These are phyloP conservation scores for Pseudogymnoascus sp. DNA, from an alignment of 2,329 filamentous ascomycete genomes.

Conservation along the genomic window DNA sequence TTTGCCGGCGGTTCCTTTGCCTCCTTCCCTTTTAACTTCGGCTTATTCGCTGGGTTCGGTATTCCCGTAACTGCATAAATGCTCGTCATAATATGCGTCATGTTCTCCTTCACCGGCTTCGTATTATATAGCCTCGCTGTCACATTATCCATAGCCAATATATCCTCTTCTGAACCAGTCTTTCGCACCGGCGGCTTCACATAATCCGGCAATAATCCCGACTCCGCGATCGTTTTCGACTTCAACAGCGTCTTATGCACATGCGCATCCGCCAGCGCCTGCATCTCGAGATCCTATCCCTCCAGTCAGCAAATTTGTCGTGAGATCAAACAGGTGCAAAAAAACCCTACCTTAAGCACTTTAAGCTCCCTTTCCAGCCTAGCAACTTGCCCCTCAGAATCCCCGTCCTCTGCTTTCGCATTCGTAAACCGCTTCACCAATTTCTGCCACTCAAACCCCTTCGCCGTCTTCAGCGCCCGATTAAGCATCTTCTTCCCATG, in stretches of 20 bases:
- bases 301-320: not conserved
- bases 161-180: constrained; percentile 25
- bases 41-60: constrained; percentile 20
- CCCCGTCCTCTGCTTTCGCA: constrained; percentile 42
- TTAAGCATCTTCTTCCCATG: constrained; percentile 55
- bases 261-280: constrained; percentile 40
- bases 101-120: constrained; percentile 44
- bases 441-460: constrained; percentile 74
- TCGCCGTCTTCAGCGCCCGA: constrained; percentile 64
- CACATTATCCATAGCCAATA: constrained; percentile 43
- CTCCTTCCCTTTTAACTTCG: not conserved
- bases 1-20: not conserved
- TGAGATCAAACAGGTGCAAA: not conserved
- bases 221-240: constrained; percentile 43
- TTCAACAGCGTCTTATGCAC: constrained; percentile 45
- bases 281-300: constrained; percentile 38
- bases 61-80: constrained; percentile 29
- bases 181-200: constrained; percentile 30
- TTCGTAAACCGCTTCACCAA: constrained; percentile 53
- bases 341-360: constrained; percentile 39
- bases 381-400: constrained; percentile 35
- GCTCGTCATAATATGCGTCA: constrained; percentile 33
- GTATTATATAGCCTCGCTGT: constrained; percentile 48
- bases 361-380: constrained; percentile 57
- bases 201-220: constrained; percentile 37